Evolutionary conservation across 2,329 filamentous ascomycete species (phyloP).

Genomic region (Metarhizium humberi): DNA sequence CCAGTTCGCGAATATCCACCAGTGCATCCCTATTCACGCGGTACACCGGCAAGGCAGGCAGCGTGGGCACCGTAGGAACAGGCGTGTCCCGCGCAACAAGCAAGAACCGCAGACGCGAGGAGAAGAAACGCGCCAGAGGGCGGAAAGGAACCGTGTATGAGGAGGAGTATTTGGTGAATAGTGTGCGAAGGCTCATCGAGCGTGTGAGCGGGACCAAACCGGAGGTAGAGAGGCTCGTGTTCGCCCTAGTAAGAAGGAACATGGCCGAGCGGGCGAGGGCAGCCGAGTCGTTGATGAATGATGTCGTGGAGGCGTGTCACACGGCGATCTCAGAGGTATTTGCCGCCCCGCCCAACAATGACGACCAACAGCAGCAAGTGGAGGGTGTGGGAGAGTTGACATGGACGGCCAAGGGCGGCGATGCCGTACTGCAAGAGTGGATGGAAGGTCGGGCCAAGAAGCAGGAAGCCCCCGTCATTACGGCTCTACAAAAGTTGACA

Average conservation of each 20-base stretch:
- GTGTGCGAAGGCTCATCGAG: slow-evolving; percentile 73
- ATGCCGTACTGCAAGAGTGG: slow-evolving; percentile 43
- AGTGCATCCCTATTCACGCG: slow-evolving; percentile 84
- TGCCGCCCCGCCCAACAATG: slow-evolving; percentile 14
- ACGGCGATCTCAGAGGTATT: slow-evolving; percentile 65
- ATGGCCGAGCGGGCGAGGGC: slow-evolving; percentile 85
- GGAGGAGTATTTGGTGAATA: slow-evolving; percentile 92
- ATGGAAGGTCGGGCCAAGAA: slow-evolving; percentile 35
- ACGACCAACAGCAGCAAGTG: slow-evolving; percentile 11
- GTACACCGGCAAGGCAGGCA: slow-evolving; percentile 66
- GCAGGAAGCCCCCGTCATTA: slow-evolving; percentile 40
- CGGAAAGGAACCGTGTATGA: slow-evolving; percentile 98
- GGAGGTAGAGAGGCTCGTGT: slow-evolving; percentile 67
- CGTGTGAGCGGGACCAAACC: slow-evolving; percentile 63
- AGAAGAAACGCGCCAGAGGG: slow-evolving; percentile 87
- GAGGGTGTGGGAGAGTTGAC: slow-evolving; percentile 7
- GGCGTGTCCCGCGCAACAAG: slow-evolving; percentile 69
- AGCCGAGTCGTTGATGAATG: slow-evolving; percentile 62
- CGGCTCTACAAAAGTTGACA: slow-evolving; percentile 37
- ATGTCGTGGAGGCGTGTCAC: slow-evolving; percentile 63
- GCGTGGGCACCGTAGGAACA: slow-evolving; percentile 60
- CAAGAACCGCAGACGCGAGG: slow-evolving; percentile 82
- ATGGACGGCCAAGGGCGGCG: slow-evolving; percentile 35
- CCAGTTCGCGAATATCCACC: slow-evolving; percentile 69
- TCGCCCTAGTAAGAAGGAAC: slow-evolving; percentile 64